These are phyloP conservation scores for Excoecaria agallocha DNA, from an alignment of 345 rosid species.

Conservation along the genomic window DNA sequence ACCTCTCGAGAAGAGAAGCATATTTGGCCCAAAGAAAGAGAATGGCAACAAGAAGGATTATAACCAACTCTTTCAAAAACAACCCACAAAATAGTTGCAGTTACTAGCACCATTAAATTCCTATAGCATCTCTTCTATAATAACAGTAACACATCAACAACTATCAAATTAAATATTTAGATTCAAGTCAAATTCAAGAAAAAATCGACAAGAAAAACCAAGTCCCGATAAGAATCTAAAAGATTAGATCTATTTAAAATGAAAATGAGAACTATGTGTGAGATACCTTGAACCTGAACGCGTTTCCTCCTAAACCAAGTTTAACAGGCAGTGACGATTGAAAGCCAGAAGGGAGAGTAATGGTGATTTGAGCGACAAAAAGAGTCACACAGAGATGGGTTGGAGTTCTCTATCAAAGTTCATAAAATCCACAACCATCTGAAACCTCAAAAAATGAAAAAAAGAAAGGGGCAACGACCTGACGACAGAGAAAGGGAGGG, in stretches of 20 bases:
- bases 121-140: slow-evolving; percentile 69
- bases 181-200: neutral
- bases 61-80: slow-evolving; percentile 78
- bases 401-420: too few species aligned
- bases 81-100: slow-evolving; percentile 64
- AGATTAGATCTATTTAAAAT: slow-evolving; percentile 15
- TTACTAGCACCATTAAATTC: slow-evolving; percentile 44
- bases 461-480: too few species aligned
- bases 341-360: too few species aligned
- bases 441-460: too few species aligned
- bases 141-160: slow-evolving; percentile 76
- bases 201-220: neutral
- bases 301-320: too few species aligned
- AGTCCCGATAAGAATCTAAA: neutral
- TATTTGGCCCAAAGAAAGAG: slow-evolving; percentile 98
- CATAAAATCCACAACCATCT: too few species aligned
- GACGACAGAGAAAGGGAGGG: too few species aligned
- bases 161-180: slow-evolving; percentile 27
- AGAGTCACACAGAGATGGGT: too few species aligned
- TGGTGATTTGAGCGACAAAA: too few species aligned
- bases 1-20: slow-evolving; percentile 93
- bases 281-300: too few species aligned
- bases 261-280: too few species aligned
- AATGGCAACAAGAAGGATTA: slow-evolving; percentile 60
- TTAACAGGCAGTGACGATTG: too few species aligned